Evolutionary conservation across 2,329 filamentous ascomycete species (phyloP).

Genomic region (Venturia aucupariae): DNA sequence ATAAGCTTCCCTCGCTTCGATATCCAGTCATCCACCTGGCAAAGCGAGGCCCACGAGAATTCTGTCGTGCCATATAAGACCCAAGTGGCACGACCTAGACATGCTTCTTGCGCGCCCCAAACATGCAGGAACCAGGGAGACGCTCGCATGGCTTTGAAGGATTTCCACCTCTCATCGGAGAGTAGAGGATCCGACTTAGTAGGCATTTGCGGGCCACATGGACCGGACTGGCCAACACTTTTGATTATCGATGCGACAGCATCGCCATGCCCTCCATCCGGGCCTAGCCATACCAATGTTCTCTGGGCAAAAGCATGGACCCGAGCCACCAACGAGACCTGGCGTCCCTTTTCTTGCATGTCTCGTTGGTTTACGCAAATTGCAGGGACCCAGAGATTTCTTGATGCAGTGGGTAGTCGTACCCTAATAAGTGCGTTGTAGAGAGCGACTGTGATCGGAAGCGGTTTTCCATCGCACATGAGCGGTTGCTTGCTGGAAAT

Average conservation of each 20-base stretch:
- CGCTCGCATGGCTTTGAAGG: background rate
- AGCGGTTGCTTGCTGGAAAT: background rate
- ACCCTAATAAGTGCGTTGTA: background rate
- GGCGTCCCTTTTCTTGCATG: background rate
- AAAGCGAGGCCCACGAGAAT: background rate
- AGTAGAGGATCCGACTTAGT: background rate
- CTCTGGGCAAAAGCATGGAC: background rate
- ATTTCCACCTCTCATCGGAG: background rate
- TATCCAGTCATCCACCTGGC: background rate
- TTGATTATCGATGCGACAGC: background rate
- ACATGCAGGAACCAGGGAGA: conserved; percentile 6
- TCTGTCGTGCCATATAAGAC: background rate
- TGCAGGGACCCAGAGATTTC: conserved; percentile 4
- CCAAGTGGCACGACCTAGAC: background rate
- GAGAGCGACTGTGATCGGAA: background rate
- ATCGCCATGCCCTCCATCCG: conserved; percentile 4
- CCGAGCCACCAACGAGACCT: background rate
- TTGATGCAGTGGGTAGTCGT: background rate
- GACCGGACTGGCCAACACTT: background rate
- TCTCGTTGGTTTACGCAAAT: conserved; percentile 11
- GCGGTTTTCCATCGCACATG: conserved; percentile 2
- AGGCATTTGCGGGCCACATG: background rate
- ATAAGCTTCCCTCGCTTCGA: conserved; percentile 2
- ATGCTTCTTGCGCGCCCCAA: conserved; percentile 5
- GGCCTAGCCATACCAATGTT: conserved; percentile 6